Evolutionary conservation across 2,329 filamentous ascomycete genomes (phyloP).

Genomic region (Ophiostoma sp.): DNA sequence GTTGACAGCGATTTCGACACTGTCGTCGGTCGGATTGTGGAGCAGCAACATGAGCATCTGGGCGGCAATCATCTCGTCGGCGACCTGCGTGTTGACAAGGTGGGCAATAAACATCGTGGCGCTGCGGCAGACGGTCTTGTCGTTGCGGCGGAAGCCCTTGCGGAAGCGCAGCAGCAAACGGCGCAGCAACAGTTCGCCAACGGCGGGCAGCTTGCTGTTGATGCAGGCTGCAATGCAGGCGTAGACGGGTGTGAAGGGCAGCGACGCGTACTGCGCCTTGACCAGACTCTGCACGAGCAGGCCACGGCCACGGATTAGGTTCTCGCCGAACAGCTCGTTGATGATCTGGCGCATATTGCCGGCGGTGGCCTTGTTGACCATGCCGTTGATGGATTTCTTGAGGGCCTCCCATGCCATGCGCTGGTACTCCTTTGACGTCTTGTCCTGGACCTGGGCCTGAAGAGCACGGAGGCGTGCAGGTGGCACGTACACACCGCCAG

Average conservation of each 20-base stretch:
- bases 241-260: slow-evolving; percentile 95
- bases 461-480: slow-evolving; percentile 84
- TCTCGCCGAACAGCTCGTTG: slow-evolving; percentile 91
- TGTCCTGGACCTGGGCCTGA: slow-evolving; percentile 95
- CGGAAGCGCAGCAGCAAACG: slow-evolving; percentile 86
- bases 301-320: slow-evolving; percentile 82
- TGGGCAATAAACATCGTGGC: slow-evolving; percentile 94
- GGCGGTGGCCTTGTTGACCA: slow-evolving; percentile 99
- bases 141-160: slow-evolving; percentile 92
- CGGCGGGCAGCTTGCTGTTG: slow-evolving; percentile 93
- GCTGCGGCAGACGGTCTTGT: slow-evolving; percentile 90
- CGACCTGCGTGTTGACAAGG: slow-evolving; percentile 91
- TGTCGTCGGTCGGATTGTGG: slow-evolving; percentile 93
- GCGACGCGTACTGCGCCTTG: slow-evolving; percentile 93
- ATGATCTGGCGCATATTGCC: slow-evolving; percentile 98
- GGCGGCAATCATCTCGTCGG: slow-evolving; percentile 85
- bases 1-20: slow-evolving; percentile 93
- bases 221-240: slow-evolving; percentile 94
- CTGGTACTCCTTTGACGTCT: slow-evolving; percentile 93
- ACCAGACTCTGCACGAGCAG: slow-evolving; percentile 94
- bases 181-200: slow-evolving; percentile 83
- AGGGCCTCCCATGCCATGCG: slow-evolving; percentile 98
- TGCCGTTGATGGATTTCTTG: slow-evolving; percentile 96
- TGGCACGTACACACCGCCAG: slow-evolving; percentile 93
- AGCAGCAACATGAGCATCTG: slow-evolving; percentile 89